Base-by-base conservation (phyloP, 495 filamentous ascomycete species). In the Penicillium salamii region DNA sequence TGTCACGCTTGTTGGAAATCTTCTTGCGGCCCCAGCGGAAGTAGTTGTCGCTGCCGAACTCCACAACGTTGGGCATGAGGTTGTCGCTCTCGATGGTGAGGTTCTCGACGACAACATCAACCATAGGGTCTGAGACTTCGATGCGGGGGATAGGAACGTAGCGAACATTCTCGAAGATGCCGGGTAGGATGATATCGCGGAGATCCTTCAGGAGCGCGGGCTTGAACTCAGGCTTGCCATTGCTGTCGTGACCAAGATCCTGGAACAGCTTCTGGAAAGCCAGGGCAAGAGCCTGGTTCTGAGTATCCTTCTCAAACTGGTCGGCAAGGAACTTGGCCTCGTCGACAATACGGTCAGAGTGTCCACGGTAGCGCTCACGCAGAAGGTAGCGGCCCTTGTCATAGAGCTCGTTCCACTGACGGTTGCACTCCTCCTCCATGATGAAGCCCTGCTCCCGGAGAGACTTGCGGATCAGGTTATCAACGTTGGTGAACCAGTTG, bases 61-160 rank as follows among this genome's bases (percentile, higher is more conserved):
- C 95, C 20, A 97, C 70, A 2, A 95, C 83, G 66, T 98, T 98
- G 32, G 93, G 93, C 79, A 93, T 89, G 55, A 98, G 80, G 70
- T 98, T 98, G 72, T 97, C 93, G 50, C 90, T 89, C 72, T 98
- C 93, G 54, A 98, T 80, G 34, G 95, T 84, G 20, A 98, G 76
- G 65, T 98, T 98, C 74, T 98, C 93, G 33, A 98, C 77, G 13
- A 97, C 71, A 41, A 86, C 88, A 68, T 98, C 93, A 41, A 93
- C 74, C 77, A 83, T 82, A 11, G 79, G 79, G 58, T 98, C 95
- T 2, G 85, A 85, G 55, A 93, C 93, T 69, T 98, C 93, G 45
- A 97, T 96, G 21, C 93, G 83, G 9, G 93, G 95, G 43, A 98
- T 81, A 14, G 93, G 93, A 18, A 98, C 83, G 69, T 98, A 98